Base-by-base conservation (phyloP, 129 eudicot species). In the Saussurea involucrata region DNA sequence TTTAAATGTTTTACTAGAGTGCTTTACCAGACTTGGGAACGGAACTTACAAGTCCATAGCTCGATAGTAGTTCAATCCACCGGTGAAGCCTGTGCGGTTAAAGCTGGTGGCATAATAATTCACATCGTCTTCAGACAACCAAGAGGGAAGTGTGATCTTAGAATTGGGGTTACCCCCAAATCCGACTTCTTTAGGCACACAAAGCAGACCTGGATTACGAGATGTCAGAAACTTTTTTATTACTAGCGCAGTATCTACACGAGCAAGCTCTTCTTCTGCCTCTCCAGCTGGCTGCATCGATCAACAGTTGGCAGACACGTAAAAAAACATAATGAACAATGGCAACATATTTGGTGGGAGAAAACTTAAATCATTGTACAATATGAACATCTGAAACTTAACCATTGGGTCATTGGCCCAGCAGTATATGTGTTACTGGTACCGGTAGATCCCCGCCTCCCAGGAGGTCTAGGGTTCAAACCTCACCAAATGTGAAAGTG, bases 41-140 rank as follows among this genome's bases (percentile, higher is more conserved):
- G 25, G 0, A 67, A 73, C 97, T 87, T 88, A 92, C 97, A 89
- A 68, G 83, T 92, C 97, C 88, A 92, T 53, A 34, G 88, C 93
- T 63, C 93, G 90, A 74, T 89, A 92, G 81, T 92, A 92, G 78
- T 89, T 92, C 71, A 92, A 76, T 78, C 97, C 97, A 78, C 97
- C 97, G 4, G 96, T 89, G 85, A 92, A 92, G 78, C 97, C 97
- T 58, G 76, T 85, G 66, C 91, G 87, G 28, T 66, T 68, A 78
- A 81, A 92, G 34, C 85, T 82, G 60, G 69, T 74, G 63, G 93
- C 96, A 81, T 86, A 92, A 76, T 89, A 92, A 72, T 78, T 72
- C 15, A 92, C 87, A 36, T 92, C 97, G 1, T 89, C 93, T 80
- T 89, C 97, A 0, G 93, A 74, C 68, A 92, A 87, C 96, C 93